Evolutionary conservation across 2,329 filamentous ascomycete species (phyloP).

Genomic region (Rhinocladiella similis): DNA sequence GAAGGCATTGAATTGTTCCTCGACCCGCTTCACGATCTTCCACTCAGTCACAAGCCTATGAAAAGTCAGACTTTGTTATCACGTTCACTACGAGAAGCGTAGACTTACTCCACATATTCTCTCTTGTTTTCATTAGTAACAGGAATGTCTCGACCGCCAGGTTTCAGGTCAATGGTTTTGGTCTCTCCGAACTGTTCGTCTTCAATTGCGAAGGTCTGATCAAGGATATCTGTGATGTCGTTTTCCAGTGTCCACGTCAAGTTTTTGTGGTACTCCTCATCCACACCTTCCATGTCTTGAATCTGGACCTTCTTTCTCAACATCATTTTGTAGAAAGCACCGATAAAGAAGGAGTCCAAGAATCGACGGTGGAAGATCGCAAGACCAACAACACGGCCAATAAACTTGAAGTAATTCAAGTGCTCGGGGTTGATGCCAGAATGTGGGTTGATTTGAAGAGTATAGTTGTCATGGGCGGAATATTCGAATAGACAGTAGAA

Average conservation of each 20-base stretch:
- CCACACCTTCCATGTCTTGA: constrained; percentile 97
- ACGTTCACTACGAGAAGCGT: no score
- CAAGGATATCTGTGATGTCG: constrained; percentile 90
- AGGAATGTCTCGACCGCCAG: constrained; percentile 83
- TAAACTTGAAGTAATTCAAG: constrained; percentile 99
- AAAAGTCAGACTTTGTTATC: constrained; percentile 2
- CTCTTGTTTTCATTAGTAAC: constrained; percentile 99
- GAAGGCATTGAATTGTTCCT: constrained; percentile 98
- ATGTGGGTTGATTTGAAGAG: constrained; percentile 98
- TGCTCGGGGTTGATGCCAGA: constrained; percentile 99
- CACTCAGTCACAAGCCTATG: constrained; percentile 88
- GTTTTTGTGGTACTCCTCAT: constrained; percentile 95
- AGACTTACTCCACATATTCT: constrained; percentile 88
- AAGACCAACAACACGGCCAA: constrained; percentile 91
- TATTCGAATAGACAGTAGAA: constrained; percentile 99
- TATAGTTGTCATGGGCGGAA: constrained; percentile 99
- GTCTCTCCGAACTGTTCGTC: constrained; percentile 96
- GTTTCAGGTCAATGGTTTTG: constrained; percentile 90
- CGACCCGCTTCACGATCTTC: constrained; percentile 97
- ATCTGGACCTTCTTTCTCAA: constrained; percentile 87
- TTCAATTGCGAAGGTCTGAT: constrained; percentile 95
- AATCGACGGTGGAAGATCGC: constrained; percentile 98
- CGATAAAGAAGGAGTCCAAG: constrained; percentile 98
- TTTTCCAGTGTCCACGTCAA: constrained; percentile 98
- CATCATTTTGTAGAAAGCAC: constrained; percentile 99